Evolutionary conservation across 257 asterid species (phyloP).

Genomic region (Fraxinus americana): DNA sequence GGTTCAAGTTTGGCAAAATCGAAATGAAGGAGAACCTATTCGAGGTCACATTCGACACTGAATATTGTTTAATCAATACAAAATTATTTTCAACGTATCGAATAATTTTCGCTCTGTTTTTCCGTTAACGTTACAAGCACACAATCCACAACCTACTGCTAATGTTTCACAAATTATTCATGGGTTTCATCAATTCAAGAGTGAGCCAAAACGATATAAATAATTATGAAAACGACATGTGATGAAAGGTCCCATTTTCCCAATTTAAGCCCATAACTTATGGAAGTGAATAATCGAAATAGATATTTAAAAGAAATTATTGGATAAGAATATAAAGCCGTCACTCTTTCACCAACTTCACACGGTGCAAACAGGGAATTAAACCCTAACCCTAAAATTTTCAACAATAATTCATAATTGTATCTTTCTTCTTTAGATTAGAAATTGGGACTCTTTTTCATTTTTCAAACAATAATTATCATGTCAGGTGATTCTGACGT

Average conservation of each 20-base stretch:
- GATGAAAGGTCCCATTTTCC: constrained; percentile 35
- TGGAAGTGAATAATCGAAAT: constrained; percentile 44
- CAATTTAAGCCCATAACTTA: constrained; percentile 44
- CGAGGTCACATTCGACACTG: neutral
- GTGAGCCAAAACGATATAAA: neutral
- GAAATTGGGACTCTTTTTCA: neutral
- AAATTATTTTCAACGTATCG: no score
- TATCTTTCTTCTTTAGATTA: constrained; percentile 1
- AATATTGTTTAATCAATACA: no score
- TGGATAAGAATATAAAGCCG: constrained; percentile 49
- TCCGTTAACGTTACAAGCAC: no score
- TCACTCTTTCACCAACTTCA: constrained; percentile 57
- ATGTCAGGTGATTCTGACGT: constrained; percentile 8
- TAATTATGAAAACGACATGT: constrained; percentile 29
- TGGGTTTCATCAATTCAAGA: neutral
- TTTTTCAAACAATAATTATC: neutral
- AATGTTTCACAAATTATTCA: no score
- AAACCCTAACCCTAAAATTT: constrained; percentile 32
- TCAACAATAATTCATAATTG: constrained; percentile 17
- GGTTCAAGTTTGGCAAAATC: neutral
- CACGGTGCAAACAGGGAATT: constrained; percentile 17
- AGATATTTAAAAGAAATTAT: constrained; percentile 42
- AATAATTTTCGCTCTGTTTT: no score
- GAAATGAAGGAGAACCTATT: neutral
- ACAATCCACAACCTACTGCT: no score